Percentiles rank a stretch among this genome's conserved stretches.
Evolutionary conservation across 768 basidiomycete genomes (phyloP).

Genomic region (Cantharellus anzutake): DNA sequence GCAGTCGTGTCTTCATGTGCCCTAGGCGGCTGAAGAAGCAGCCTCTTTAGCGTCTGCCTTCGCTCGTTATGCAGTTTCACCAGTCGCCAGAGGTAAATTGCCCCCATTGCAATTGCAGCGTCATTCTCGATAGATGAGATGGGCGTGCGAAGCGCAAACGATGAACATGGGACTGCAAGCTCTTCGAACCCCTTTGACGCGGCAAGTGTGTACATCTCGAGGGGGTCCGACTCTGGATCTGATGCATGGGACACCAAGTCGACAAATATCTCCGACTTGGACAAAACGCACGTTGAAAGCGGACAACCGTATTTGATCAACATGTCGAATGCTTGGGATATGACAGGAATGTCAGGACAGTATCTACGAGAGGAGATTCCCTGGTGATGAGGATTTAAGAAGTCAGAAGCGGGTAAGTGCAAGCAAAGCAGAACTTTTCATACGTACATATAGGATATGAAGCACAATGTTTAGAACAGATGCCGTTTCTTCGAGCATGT

Average conservation of each 20-base stretch:
- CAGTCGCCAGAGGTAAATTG: background rate
- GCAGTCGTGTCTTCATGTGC: background rate
- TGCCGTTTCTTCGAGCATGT: background rate
- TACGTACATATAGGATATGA: background rate
- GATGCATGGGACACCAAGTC: background rate
- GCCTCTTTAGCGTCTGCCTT: background rate
- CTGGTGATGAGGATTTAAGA: background rate
- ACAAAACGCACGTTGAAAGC: background rate
- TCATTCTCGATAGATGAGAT: background rate
- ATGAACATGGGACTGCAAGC: background rate
- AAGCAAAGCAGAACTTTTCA: background rate
- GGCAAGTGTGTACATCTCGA: background rate
- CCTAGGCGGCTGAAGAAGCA: background rate
- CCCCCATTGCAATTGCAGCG: background rate
- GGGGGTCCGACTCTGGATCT: background rate
- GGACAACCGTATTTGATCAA: background rate
- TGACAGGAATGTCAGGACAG: background rate
- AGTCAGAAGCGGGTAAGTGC: background rate
- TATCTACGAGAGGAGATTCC: background rate
- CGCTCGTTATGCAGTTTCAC: background rate
- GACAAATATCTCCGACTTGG: background rate
- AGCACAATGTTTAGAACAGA: background rate
- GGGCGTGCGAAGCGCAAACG: background rate
- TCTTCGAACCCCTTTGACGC: background rate
- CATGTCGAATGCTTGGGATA: background rate